These are phyloP conservation scores for Trichosanthes cucumerina DNA, from an alignment of 306 rosid species.

Conservation along the genomic window DNA sequence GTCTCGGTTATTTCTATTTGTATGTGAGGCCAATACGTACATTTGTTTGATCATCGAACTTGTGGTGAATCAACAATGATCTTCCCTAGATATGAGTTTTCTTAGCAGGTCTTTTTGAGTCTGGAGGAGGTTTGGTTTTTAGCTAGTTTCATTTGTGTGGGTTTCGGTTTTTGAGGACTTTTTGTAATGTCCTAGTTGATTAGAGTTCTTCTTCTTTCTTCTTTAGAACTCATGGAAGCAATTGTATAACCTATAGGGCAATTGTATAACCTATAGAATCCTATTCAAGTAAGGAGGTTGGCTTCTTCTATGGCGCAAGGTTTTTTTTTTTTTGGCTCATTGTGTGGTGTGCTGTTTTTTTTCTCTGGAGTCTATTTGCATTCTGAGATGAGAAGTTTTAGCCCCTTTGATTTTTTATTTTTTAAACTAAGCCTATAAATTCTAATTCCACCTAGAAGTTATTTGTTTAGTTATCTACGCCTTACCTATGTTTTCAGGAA, in stretches of 20 bases:
- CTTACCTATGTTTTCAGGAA: no score
- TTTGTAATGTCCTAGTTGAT: not conserved
- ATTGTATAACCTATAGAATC: no score
- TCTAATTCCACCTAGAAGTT: no score
- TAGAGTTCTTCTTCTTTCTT: not conserved
- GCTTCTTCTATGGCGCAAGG: not conserved
- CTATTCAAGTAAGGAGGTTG: no score
- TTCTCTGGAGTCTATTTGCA: not conserved
- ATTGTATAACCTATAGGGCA: no score
- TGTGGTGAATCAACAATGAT: not conserved
- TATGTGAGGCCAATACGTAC: not conserved
- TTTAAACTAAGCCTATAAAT: no score
- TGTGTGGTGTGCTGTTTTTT: not conserved
- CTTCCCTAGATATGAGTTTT: not conserved
- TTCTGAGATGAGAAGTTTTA: not conserved
- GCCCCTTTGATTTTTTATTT: no score
- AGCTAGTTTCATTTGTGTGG: not conserved
- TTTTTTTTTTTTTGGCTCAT: not conserved
- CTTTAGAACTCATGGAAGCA: not conserved
- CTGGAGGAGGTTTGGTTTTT: not conserved
- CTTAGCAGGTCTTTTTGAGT: not conserved
- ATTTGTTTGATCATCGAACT: not conserved
- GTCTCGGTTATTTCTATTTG: not conserved
- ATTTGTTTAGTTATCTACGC: no score
- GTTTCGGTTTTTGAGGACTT: not conserved